A percentile compares a stretch with the other conserved stretches of the same genome.
These are phyloP conservation scores for Colletotrichum tropicicola DNA, from an alignment of 2,329 filamentous ascomycete species.

Conservation along the genomic window DNA sequence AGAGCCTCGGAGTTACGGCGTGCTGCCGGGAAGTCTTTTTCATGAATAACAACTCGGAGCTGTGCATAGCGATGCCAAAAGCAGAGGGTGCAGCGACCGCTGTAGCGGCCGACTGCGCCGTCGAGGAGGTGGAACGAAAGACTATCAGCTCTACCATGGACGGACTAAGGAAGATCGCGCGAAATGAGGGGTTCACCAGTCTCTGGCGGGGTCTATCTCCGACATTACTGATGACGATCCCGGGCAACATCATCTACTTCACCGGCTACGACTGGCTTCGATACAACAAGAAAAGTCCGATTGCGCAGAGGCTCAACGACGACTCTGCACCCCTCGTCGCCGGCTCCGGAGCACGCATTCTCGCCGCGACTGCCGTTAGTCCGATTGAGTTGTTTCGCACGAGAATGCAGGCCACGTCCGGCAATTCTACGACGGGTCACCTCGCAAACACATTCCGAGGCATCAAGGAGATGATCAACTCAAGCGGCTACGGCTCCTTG, in stretches of 20 bases:
- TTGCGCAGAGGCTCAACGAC: slow-evolving; percentile 71
- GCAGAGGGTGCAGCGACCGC: slow-evolving; percentile 56
- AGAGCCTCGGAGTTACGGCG: slow-evolving; percentile 89
- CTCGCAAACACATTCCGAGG: slow-evolving; percentile 82
- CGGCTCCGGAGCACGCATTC: slow-evolving; percentile 78
- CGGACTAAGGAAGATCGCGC: slow-evolving; percentile 91
- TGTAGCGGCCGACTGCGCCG: slow-evolving; percentile 75
- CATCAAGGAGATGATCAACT: slow-evolving; percentile 80
- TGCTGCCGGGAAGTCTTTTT: slow-evolving; percentile 99
- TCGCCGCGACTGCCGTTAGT: slow-evolving; percentile 84
- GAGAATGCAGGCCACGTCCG: slow-evolving; percentile 82
- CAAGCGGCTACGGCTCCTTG: slow-evolving; percentile 80
- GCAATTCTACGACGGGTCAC: slow-evolving; percentile 69
- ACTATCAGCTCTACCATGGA: slow-evolving; percentile 93
- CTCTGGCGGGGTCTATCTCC: slow-evolving; percentile 95
- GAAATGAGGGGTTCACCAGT: slow-evolving; percentile 86
- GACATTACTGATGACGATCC: slow-evolving; percentile 92
- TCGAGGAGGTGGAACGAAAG: slow-evolving; percentile 84
- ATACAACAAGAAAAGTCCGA: slow-evolving; percentile 75
- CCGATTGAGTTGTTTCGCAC: slow-evolving; percentile 96
- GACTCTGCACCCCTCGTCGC: slow-evolving; percentile 82
- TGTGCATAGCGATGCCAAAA: slow-evolving; percentile 78
- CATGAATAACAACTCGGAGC: slow-evolving; percentile 83
- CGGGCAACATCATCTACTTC: slow-evolving; percentile 98
- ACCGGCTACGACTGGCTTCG: slow-evolving; percentile 97